phyloP scores from a whole-genome alignment of 768 basidiomycete genomes.

The Suillus ampliporus region DNA sequence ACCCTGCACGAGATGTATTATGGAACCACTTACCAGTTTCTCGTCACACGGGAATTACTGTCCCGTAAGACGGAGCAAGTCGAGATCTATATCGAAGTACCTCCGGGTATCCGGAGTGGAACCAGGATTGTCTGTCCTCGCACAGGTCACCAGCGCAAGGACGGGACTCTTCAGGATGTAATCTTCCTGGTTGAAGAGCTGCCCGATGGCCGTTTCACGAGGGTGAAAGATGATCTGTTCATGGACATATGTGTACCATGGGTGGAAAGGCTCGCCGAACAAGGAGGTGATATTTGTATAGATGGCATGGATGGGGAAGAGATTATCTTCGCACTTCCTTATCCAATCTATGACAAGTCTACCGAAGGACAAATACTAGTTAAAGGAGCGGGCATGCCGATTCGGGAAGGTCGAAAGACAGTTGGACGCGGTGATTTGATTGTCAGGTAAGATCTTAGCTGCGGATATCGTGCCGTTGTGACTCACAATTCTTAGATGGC shows the following conservation, averaged over 20 bases:
- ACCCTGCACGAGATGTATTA: constrained; percentile 66
- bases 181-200: constrained; percentile 68
- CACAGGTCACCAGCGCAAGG: constrained; percentile 69
- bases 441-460: constrained; percentile 53
- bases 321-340: constrained; percentile 56
- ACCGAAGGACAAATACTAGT: constrained; percentile 56
- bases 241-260: constrained; percentile 61
- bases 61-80: constrained; percentile 57
- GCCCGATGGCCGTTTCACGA: constrained; percentile 59
- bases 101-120: constrained; percentile 64
- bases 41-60: constrained; percentile 60
- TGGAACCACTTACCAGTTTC: constrained; percentile 61
- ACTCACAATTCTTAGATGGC: constrained; percentile 30
- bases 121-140: constrained; percentile 64
- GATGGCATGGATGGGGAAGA: constrained; percentile 64
- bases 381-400: constrained; percentile 73
- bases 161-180: constrained; percentile 65
- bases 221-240: constrained; percentile 62
- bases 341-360: constrained; percentile 52
- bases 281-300: constrained; percentile 56
- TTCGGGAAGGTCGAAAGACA: constrained; percentile 55
- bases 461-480: neutral
- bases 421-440: constrained; percentile 67
- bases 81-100: constrained; percentile 63
- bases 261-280: constrained; percentile 51